phyloP scores from a whole-genome alignment of 352 stramenopile species.

The Salisapilia sapeloensis region DNA sequence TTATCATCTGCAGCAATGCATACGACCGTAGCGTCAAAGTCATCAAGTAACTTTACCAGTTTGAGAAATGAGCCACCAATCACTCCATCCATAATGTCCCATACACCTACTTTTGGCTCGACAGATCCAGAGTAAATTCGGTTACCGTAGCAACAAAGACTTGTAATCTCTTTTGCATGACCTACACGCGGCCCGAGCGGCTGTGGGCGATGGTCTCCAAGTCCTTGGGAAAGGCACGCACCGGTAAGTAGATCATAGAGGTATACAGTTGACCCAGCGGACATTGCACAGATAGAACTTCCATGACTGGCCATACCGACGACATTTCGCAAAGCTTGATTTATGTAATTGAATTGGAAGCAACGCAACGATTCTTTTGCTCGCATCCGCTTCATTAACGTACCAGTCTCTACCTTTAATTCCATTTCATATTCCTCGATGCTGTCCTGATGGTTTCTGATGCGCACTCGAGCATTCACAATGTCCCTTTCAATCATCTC shows the following conservation, averaged over 20 bases:
- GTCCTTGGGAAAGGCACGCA: slow-evolving; percentile 34
- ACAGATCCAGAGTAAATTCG: slow-evolving; percentile 57
- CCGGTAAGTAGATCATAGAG: slow-evolving; percentile 55
- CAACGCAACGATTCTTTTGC: slow-evolving; percentile 46
- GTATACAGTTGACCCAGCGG: slow-evolving; percentile 19
- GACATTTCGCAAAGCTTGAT: slow-evolving; percentile 54
- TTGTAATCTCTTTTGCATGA: slow-evolving; percentile 51
- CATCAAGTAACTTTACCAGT: slow-evolving; percentile 24
- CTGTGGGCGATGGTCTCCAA: slow-evolving; percentile 40
- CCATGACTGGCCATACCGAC: slow-evolving; percentile 52
- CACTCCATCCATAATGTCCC: slow-evolving; percentile 31
- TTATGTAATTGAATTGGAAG: slow-evolving; percentile 56
- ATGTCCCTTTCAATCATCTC: slow-evolving; percentile 42
- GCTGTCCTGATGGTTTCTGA: slow-evolving; percentile 46
- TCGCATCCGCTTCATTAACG: slow-evolving; percentile 53
- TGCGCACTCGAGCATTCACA: slow-evolving; percentile 36
- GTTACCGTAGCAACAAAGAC: slow-evolving; percentile 31
- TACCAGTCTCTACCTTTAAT: slow-evolving; percentile 39
- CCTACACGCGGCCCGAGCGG: slow-evolving; percentile 41
- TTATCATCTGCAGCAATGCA: slow-evolving; percentile 34
- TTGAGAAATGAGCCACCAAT: slow-evolving; percentile 31
- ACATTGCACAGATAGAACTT: slow-evolving; percentile 35
- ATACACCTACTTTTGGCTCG: slow-evolving; percentile 43
- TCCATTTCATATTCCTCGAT: slow-evolving; percentile 53
- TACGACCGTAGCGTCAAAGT: slow-evolving; percentile 62